Conservation (phyloP, 768 basidiomycete genomes). For the Trametes gibbosa region DNA sequence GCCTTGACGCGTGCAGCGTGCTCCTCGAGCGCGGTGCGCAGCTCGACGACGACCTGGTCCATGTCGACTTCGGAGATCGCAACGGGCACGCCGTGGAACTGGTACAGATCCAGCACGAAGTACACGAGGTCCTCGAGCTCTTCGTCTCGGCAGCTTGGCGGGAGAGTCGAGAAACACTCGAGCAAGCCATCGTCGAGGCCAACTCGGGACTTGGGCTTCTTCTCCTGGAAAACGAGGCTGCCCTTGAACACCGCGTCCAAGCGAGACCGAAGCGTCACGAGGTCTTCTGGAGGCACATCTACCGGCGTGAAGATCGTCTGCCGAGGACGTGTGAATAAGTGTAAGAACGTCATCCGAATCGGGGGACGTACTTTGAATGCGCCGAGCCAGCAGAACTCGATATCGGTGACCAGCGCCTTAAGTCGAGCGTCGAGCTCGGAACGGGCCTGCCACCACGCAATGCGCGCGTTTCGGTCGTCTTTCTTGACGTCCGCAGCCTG, state of each 20-base stretch:
- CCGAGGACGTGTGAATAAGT: not conserved
- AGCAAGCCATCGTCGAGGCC: conserved; percentile 74
- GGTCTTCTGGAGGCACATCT: conserved; percentile 40
- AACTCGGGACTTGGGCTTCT: conserved; percentile 51
- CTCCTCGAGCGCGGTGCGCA: conserved; percentile 75
- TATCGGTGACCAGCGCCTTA: conserved; percentile 69
- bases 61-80: conserved; percentile 91
- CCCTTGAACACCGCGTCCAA: conserved; percentile 77
- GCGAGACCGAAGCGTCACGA: conserved; percentile 58
- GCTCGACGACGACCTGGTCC: conserved; percentile 84
- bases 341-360: not conserved
- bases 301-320: conserved; percentile 64
- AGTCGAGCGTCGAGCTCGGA: conserved; percentile 73
- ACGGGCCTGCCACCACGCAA: conserved; percentile 86
- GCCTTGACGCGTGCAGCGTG: conserved; percentile 44
- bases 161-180: conserved; percentile 81
- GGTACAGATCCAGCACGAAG: conserved; percentile 91
- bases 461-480: conserved; percentile 60
- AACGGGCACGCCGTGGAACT: conserved; percentile 87
- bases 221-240: conserved; percentile 55
- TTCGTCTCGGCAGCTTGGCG: conserved; percentile 82
- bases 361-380: conserved; percentile 80
- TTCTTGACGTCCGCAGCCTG: conserved; percentile 68
- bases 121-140: conserved; percentile 95
- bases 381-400: conserved; percentile 97